Evolutionary conservation across 2,329 filamentous ascomycete genomes (phyloP).

Genomic region (Phaeosphaeriaceae sp.): DNA sequence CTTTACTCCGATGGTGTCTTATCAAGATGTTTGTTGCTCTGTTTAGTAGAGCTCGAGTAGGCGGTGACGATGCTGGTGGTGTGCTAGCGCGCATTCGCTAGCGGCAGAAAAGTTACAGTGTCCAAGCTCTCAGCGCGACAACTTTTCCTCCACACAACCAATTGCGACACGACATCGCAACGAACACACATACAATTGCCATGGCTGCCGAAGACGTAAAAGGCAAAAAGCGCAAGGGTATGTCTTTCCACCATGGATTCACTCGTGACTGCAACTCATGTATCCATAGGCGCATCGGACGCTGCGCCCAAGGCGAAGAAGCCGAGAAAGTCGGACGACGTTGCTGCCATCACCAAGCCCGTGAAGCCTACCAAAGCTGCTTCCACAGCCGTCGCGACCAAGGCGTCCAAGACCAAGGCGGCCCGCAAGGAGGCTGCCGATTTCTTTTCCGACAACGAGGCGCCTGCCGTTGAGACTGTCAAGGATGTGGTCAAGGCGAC

Average conservation of each 20-base stretch:
- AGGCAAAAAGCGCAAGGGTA: conserved; percentile 64
- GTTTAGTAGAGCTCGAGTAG: background rate
- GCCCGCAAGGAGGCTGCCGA: conserved; percentile 47
- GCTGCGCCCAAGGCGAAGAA: conserved; percentile 48
- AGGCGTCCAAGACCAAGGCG: conserved; percentile 29
- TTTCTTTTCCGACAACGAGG: conserved; percentile 40
- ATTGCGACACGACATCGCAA: conserved; percentile 12
- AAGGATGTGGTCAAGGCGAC: conserved; percentile 27
- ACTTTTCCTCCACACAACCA: conserved; percentile 38
- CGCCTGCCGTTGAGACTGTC: conserved; percentile 20
- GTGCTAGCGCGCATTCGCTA: conserved; percentile 29
- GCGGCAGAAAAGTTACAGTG: conserved; percentile 40
- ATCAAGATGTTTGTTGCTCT: background rate
- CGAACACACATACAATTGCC: conserved; percentile 28
- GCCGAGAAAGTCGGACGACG: conserved; percentile 45
- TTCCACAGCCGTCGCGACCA: conserved; percentile 25
- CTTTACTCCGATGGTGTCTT: background rate
- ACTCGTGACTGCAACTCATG: conserved; percentile 15
- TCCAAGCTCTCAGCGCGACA: conserved; percentile 33
- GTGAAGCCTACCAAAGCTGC: conserved; percentile 29
- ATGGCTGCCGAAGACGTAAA: conserved; percentile 63
- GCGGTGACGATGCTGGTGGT: background rate
- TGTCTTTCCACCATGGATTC: conserved; percentile 7
- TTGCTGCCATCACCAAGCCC: conserved; percentile 24
- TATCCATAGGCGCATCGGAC: conserved; percentile 40